These are phyloP conservation scores for Globisporangium paroecandrum DNA, from an alignment of 352 stramenopile species.

Conservation along the genomic window DNA sequence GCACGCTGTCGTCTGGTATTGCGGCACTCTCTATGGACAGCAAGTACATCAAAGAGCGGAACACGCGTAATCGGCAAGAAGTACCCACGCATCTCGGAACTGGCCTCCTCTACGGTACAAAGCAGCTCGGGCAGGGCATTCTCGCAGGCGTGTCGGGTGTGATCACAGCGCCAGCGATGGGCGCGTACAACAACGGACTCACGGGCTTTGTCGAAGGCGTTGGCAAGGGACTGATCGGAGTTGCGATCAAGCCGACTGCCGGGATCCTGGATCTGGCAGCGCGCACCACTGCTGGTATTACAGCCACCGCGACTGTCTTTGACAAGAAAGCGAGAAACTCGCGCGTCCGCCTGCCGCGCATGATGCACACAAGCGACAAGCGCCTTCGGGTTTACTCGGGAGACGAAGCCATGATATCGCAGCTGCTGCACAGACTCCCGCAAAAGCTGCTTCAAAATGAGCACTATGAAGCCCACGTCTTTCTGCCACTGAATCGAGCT, in stretches of 20 bases:
- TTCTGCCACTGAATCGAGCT: constrained; percentile 56
- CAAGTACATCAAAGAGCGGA: constrained; percentile 84
- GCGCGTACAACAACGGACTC: constrained; percentile 87
- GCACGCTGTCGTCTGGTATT: constrained; percentile 88
- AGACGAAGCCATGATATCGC: constrained; percentile 63
- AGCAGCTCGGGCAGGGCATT: constrained; percentile 90
- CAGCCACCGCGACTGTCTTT: constrained; percentile 77
- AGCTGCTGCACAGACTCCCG: constrained; percentile 56
- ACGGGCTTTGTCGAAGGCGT: constrained; percentile 88
- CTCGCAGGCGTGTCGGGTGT: constrained; percentile 89
- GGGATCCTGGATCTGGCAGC: constrained; percentile 82
- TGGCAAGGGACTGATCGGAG: constrained; percentile 82
- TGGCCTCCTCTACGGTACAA: constrained; percentile 83
- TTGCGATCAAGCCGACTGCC: constrained; percentile 86
- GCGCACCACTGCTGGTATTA: constrained; percentile 78
- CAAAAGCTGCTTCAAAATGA: constrained; percentile 64
- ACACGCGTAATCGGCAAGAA: constrained; percentile 72
- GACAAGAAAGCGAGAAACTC: constrained; percentile 71
- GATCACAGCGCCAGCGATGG: constrained; percentile 87
- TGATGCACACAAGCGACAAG: constrained; percentile 75
- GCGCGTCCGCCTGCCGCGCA: constrained; percentile 66
- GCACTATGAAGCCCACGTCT: constrained; percentile 74
- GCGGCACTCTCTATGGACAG: constrained; percentile 88
- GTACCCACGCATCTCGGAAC: constrained; percentile 83
- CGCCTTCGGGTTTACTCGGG: constrained; percentile 74